A percentile compares a stretch with the other conserved stretches of the same genome.
phyloP scores from a whole-genome alignment of 495 filamentous ascomycete genomes.

The Neurospora pannonica region DNA sequence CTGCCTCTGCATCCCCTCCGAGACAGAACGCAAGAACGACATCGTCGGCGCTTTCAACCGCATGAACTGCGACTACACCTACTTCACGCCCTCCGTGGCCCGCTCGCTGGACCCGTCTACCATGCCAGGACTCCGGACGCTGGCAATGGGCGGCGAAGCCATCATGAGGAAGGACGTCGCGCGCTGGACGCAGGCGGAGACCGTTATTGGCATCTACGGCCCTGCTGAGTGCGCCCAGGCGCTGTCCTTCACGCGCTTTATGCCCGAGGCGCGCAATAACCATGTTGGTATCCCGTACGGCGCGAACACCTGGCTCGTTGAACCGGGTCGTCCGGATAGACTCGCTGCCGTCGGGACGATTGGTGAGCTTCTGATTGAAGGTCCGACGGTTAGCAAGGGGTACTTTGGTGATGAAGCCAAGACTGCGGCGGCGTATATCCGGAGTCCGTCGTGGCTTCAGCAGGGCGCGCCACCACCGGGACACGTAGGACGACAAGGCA shows the following conservation, averaged over 20 bases:
- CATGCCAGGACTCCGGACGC: conserved; percentile 14
- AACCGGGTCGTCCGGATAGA: conserved; percentile 20
- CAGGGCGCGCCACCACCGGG: no score
- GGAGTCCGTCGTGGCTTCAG: conserved; percentile 22
- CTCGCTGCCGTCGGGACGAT: conserved; percentile 33
- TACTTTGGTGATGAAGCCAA: background rate
- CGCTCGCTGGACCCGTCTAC: conserved; percentile 8
- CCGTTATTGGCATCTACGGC: conserved; percentile 46
- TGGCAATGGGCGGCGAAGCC: conserved; percentile 21
- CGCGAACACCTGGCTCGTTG: conserved; percentile 13
- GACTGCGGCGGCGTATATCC: conserved; percentile 28
- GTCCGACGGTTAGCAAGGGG: conserved; percentile 31
- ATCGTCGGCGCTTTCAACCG: conserved; percentile 20
- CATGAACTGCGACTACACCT: background rate
- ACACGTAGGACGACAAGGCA: background rate
- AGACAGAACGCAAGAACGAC: conserved; percentile 17
- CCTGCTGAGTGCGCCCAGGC: conserved; percentile 39
- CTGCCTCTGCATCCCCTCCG: conserved; percentile 25
- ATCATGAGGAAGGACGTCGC: conserved; percentile 10
- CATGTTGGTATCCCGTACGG: background rate
- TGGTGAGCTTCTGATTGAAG: conserved; percentile 40
- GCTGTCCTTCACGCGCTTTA: background rate
- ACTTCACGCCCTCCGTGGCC: conserved; percentile 18
- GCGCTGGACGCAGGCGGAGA: conserved; percentile 19
- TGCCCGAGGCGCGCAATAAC: background rate